phyloP scores from a whole-genome alignment of 257 asterid genomes.

The Plantago major region DNA sequence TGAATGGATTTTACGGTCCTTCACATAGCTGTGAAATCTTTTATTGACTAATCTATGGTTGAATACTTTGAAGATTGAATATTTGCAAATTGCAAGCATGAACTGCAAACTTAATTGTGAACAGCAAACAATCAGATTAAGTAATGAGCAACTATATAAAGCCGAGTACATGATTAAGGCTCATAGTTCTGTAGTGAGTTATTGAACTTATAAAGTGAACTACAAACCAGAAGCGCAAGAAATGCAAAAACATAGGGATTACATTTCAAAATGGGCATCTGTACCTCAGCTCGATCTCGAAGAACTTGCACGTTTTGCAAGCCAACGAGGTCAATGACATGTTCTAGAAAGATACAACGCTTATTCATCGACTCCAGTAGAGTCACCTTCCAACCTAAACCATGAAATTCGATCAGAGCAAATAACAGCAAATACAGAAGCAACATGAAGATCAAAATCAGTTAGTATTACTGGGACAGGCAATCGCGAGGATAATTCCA shows the following conservation, averaged over 20 bases:
- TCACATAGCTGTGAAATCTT: too few relatives aligned
- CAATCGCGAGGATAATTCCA: constrained; percentile 80
- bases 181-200: not conserved
- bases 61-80: too few relatives aligned
- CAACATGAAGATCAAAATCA: not conserved
- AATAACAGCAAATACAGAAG: not conserved
- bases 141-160: not conserved
- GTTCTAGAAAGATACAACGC: constrained; percentile 87
- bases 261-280: constrained; percentile 1
- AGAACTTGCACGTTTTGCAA: constrained; percentile 66
- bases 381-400: constrained; percentile 83
- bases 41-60: too few relatives aligned
- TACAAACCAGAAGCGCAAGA: not conserved
- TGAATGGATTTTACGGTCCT: too few relatives aligned
- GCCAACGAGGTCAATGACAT: constrained; percentile 47
- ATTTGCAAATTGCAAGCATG: not conserved
- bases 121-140: not conserved
- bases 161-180: not conserved
- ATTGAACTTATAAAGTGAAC: not conserved
- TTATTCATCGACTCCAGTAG: constrained; percentile 81
- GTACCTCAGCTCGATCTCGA: constrained; percentile 86
- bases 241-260: not conserved
- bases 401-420: constrained; percentile 12
- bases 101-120: not conserved
- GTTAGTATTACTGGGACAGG: constrained; percentile 63